These are phyloP conservation scores for Sporisorium sorghi DNA, from an alignment of 1,284 basidiomycete genomes.

Conservation along the genomic window DNA sequence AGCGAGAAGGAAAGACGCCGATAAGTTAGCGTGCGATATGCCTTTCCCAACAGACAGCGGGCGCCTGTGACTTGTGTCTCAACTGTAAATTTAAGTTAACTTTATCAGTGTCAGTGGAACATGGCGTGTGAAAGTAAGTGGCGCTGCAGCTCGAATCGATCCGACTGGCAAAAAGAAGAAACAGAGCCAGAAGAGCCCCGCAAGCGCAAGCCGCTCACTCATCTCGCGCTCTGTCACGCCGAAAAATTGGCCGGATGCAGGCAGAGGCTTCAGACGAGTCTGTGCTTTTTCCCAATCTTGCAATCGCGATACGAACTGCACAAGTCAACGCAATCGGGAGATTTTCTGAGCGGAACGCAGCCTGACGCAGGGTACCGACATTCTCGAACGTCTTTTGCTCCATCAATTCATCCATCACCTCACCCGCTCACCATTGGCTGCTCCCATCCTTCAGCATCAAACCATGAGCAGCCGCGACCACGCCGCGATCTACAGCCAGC, in stretches of 20 bases:
- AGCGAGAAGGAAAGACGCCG: not conserved
- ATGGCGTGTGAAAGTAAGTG: constrained; percentile 1
- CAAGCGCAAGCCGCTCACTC: too few species aligned
- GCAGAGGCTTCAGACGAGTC: constrained; percentile 5
- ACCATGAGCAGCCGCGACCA: constrained; percentile 34
- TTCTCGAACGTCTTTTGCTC: not conserved
- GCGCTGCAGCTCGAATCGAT: too few species aligned
- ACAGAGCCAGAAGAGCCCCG: too few species aligned
- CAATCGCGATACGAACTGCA: not conserved
- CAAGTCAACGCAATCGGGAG: constrained; percentile 15
- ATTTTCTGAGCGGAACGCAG: too few species aligned
- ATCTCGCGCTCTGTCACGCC: too few species aligned
- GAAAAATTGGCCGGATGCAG: too few species aligned
- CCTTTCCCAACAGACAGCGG: not conserved
- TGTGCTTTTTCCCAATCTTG: not conserved
- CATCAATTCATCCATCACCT: too few species aligned
- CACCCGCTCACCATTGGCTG: too few species aligned
- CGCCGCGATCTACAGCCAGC: constrained; percentile 79
- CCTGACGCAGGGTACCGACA: constrained; percentile 26
- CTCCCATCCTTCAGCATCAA: not conserved
- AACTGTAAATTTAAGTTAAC: too few species aligned
- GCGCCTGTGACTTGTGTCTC: too few species aligned
- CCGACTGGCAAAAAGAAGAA: too few species aligned
- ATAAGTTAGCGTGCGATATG: not conserved
- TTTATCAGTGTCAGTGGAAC: too few species aligned